A percentile compares a stretch with the other conserved stretches of the same genome.
These are phyloP conservation scores for Cryptococcus jaspeensis DNA, from an alignment of 1,284 basidiomycete species.

Conservation along the genomic window DNA sequence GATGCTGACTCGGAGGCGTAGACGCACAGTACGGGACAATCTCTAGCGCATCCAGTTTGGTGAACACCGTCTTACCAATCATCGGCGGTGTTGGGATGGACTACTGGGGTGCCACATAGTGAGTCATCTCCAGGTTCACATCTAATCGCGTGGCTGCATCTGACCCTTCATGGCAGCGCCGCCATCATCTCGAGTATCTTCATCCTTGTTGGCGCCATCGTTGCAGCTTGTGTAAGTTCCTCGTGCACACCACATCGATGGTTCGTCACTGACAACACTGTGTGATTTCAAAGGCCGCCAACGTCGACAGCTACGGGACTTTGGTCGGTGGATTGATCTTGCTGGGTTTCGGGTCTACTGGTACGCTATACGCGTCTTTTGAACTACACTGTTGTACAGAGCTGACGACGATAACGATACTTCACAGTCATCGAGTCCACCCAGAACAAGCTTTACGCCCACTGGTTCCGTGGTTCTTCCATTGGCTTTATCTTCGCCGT, in stretches of 20 bases:
- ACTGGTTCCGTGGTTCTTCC: slow-evolving; percentile 40
- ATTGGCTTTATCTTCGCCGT: slow-evolving; percentile 37
- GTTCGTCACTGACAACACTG: background rate
- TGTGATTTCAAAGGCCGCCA: slow-evolving; percentile 27
- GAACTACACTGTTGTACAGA: background rate
- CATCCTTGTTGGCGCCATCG: slow-evolving; percentile 43
- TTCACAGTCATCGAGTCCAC: slow-evolving; percentile 34
- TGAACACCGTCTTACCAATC: slow-evolving; percentile 53
- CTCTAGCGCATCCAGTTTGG: slow-evolving; percentile 45
- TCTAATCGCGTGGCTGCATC: background rate
- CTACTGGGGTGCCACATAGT: slow-evolving; percentile 47
- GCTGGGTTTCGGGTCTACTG: slow-evolving; percentile 39
- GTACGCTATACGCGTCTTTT: slow-evolving; percentile 6
- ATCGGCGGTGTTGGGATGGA: slow-evolving; percentile 53
- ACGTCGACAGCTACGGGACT: slow-evolving; percentile 28
- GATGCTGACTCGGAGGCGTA: slow-evolving; percentile 2
- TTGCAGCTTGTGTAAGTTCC: slow-evolving; percentile 30
- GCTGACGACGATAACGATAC: background rate
- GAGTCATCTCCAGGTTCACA: slow-evolving; percentile 7
- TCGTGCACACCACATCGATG: background rate
- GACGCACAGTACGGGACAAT: slow-evolving; percentile 52
- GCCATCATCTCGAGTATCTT: slow-evolving; percentile 39
- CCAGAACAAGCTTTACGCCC: slow-evolving; percentile 43
- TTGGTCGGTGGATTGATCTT: slow-evolving; percentile 33
- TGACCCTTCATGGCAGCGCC: slow-evolving; percentile 11